Evolutionary conservation across 345 rosid species (phyloP).

Genomic region (Fremontodendron californicum): DNA sequence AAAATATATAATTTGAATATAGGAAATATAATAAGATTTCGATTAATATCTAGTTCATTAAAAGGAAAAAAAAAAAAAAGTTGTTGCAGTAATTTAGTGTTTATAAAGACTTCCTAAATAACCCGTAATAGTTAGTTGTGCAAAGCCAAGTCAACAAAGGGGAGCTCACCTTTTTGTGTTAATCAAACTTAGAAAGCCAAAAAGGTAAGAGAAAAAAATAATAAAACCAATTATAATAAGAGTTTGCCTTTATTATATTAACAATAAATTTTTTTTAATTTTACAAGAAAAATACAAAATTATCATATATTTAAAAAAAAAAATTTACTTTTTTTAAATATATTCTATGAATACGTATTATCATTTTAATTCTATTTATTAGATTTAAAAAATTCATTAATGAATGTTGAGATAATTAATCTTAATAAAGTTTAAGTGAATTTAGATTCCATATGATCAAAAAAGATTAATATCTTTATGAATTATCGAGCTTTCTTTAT

Average conservation of each 20-base stretch:
- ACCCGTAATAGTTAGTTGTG: neutral
- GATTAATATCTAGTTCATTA: neutral
- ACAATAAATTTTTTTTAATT: too few species aligned
- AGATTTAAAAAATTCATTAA: too few species aligned
- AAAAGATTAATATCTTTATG: conserved; percentile 15
- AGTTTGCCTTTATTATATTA: too few species aligned
- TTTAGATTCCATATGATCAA: neutral
- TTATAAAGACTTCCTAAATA: neutral
- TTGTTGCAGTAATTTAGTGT: neutral
- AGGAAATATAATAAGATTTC: too few species aligned
- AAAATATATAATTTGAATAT: neutral
- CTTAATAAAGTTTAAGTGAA: neutral
- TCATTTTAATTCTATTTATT: too few species aligned
- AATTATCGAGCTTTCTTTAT: neutral
- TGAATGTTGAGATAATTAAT: too few species aligned
- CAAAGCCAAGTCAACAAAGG: neutral
- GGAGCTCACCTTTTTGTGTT: neutral
- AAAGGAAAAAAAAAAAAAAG: neutral
- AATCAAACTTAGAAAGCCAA: conserved; percentile 2
- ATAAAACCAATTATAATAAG: neutral
- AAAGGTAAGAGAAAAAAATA: neutral
- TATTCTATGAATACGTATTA: too few species aligned
- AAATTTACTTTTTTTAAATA: too few species aligned
- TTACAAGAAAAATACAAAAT: too few species aligned
- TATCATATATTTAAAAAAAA: too few species aligned